Conservation (phyloP, 352 stramenopile genomes). For the Pythium brachiatum region DNA sequence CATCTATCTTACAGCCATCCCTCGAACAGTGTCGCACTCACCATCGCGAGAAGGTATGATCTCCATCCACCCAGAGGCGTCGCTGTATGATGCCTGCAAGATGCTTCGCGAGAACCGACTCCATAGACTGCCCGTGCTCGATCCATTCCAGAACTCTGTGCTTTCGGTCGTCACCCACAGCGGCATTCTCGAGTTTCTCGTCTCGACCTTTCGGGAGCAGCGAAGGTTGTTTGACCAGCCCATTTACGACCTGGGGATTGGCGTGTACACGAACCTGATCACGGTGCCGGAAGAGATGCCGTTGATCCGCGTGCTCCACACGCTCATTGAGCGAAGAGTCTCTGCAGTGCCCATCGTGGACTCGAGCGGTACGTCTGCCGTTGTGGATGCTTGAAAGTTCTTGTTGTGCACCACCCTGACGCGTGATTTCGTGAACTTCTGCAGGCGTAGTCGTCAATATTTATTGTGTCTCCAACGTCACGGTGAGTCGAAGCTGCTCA, state of each 20-base stretch:
- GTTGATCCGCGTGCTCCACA: constrained; percentile 92
- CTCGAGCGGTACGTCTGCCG: constrained; percentile 53
- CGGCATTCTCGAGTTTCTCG: constrained; percentile 94
- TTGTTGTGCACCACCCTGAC: not conserved
- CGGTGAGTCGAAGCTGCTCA: constrained; percentile 27
- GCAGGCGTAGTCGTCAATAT: constrained; percentile 88
- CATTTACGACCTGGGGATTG: constrained; percentile 95
- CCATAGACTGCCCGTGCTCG: constrained; percentile 94
- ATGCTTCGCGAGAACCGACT: constrained; percentile 82
- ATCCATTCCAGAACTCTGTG: constrained; percentile 91
- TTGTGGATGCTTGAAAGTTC: constrained; percentile 2
- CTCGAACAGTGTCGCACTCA: constrained; percentile 74
- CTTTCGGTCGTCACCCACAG: constrained; percentile 93
- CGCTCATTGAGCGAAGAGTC: constrained; percentile 75
- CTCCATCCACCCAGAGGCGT: constrained; percentile 85
- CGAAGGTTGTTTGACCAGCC: constrained; percentile 96
- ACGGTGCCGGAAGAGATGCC: constrained; percentile 91
- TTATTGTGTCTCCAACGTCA: constrained; percentile 91
- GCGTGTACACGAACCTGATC: constrained; percentile 93
- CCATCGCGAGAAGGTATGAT: constrained; percentile 68
- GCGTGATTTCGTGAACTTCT: not conserved
- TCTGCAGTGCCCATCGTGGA: constrained; percentile 85
- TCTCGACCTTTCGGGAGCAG: constrained; percentile 96
- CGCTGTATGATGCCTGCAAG: constrained; percentile 89
- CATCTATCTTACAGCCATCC: constrained; percentile 61